Conservation (phyloP, 202 grass and related monocot genomes). For the Carex arenaria region DNA sequence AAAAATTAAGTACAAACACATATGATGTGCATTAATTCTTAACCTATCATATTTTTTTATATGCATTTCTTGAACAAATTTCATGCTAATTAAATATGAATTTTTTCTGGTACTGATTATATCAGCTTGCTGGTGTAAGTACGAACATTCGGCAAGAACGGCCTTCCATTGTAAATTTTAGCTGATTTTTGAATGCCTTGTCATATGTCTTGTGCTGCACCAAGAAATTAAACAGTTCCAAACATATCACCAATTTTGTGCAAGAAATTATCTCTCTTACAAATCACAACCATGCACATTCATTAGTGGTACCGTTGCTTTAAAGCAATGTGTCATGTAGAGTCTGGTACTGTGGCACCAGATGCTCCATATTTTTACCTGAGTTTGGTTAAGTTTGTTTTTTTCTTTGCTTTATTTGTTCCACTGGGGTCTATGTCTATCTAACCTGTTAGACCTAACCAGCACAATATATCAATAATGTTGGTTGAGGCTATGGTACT, state of each 20-base stretch:
- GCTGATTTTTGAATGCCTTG: slow-evolving; percentile 37
- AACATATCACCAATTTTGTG: background rate
- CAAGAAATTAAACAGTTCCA: background rate
- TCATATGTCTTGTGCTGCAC: slow-evolving; percentile 46
- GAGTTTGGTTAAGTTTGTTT: background rate
- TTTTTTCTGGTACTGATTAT: background rate
- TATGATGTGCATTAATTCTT: background rate
- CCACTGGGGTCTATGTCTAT: background rate
- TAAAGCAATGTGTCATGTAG: background rate
- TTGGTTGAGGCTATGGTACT: no score
- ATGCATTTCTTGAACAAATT: background rate
- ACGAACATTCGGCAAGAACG: slow-evolving; percentile 70
- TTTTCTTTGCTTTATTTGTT: slow-evolving; percentile 7
- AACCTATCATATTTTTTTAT: background rate
- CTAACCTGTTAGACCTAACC: background rate
- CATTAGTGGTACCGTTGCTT: background rate
- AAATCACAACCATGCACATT: background rate
- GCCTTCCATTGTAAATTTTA: slow-evolving; percentile 42
- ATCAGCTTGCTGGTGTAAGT: slow-evolving; percentile 35
- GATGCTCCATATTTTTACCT: background rate
- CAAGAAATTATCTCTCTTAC: background rate
- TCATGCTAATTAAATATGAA: background rate
- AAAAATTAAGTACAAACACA: background rate
- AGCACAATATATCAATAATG: background rate
- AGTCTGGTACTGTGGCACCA: background rate